phyloP scores from a whole-genome alignment of 2,329 filamentous ascomycete genomes.

The Pestalotiopsis sp. region DNA sequence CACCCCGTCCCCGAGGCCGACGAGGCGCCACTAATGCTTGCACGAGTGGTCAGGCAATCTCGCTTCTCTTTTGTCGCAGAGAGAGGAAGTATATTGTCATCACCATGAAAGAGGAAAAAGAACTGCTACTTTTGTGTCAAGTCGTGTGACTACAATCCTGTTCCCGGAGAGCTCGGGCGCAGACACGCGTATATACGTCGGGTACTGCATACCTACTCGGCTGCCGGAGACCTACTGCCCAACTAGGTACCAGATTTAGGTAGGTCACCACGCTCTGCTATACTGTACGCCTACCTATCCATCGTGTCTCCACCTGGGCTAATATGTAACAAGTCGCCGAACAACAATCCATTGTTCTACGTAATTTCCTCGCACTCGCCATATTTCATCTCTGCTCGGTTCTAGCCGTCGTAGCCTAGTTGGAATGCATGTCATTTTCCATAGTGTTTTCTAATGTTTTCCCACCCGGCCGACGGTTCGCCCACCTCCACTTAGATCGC shows the following conservation, averaged over 20 bases:
- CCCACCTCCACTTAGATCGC: neutral
- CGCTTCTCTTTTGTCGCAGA: neutral
- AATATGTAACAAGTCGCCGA: too few relatives aligned
- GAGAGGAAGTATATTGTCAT: neutral
- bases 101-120: neutral
- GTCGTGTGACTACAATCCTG: neutral
- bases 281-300: too few relatives aligned
- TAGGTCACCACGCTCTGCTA: too few relatives aligned
- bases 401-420: slow-evolving; percentile 1
- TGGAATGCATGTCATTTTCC: slow-evolving; percentile 6
- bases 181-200: too few relatives aligned
- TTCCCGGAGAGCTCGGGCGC: too few relatives aligned
- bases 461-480: neutral
- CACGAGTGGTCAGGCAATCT: neutral
- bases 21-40: neutral
- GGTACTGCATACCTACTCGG: too few relatives aligned
- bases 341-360: too few relatives aligned
- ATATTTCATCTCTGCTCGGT: neutral
- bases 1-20: neutral
- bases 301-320: too few relatives aligned
- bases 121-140: neutral
- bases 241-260: too few relatives aligned
- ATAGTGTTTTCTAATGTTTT: neutral
- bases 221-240: too few relatives aligned
- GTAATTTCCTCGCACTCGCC: too few relatives aligned